Evolutionary conservation across 257 asterid genomes (phyloP), one percentile per base, ranked within the genome.

Genomic region (Henckelia pumila): DNA sequence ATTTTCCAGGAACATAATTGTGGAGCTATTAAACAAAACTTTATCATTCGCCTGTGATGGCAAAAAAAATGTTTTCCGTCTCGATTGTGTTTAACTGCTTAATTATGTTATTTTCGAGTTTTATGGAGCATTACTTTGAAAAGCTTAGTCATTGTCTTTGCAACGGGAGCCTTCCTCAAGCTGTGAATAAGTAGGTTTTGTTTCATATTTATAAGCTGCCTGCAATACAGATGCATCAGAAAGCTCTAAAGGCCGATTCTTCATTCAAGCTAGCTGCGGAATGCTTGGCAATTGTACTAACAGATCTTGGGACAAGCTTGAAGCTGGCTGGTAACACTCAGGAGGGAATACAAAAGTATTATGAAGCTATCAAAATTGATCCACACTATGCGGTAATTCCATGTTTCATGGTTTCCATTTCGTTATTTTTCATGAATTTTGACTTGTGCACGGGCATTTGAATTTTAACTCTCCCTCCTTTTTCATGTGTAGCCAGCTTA

Each of bases 251-350:
- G 83, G 91, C 90, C 37, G 98, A 94, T 71, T 83, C 95, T 68
- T 77, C 95, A 2, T 84, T 85, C 82, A 94, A 89, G 84, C 84
- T 86, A 52, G 99, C 99, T 7, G 86, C 92, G 59, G 99, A 94
- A 78, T 94, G 98, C 81, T 83, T 94, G 69, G 96, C 96, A 60
- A 83, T 94, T 68, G 99, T 94, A 63, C 81, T 94, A 69, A 94
- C 99, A 32, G 99, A 94, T 82, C 86, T 91, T 67, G 99, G 99
- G 61, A 94, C 99, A 66, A 91, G 99, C 86, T 81, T 94, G 74
- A 94, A 94, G 84, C 95, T 94, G 76, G 93, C 96, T 80, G 97
- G 98, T 60, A 94, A 91, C 83, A 80, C 96, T 57, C 88, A 94
- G 77, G 99, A 91, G 76, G 99, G 99, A 61, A 87, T 94, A 71